These are phyloP conservation scores for Plenodomus biglobosus DNA, from an alignment of 2,329 filamentous ascomycete genomes.

Conservation along the genomic window DNA sequence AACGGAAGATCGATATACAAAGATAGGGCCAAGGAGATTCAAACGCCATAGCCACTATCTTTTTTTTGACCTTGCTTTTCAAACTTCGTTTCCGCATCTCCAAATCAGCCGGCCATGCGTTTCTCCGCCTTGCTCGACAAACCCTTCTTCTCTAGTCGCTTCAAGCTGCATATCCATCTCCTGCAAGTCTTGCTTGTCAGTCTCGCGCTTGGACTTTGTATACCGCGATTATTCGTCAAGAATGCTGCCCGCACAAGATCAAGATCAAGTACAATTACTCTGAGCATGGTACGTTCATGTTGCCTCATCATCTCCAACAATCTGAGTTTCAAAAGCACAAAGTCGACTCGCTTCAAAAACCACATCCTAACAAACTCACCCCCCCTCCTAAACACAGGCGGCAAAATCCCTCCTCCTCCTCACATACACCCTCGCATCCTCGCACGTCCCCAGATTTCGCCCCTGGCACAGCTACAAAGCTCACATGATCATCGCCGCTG, in stretches of 20 bases:
- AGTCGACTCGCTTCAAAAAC: too few species aligned
- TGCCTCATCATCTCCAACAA: too few species aligned
- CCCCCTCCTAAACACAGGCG: too few species aligned
- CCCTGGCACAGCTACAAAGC: slow-evolving; percentile 48
- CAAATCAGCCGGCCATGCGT: slow-evolving; percentile 7
- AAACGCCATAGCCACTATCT: too few species aligned
- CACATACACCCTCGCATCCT: slow-evolving; percentile 46
- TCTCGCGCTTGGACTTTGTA: slow-evolving; percentile 15
- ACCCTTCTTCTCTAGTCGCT: slow-evolving; percentile 30
- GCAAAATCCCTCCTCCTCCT: slow-evolving; percentile 48
- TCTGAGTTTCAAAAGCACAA: too few species aligned
- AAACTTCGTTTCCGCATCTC: too few species aligned
- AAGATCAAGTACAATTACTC: slow-evolving; percentile 20
- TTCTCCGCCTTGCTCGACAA: slow-evolving; percentile 15
- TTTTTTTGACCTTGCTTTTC: too few species aligned
- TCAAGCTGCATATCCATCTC: slow-evolving; percentile 18
- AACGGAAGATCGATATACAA: too few species aligned
- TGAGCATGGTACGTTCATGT: slow-evolving; percentile 21
- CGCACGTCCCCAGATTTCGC: slow-evolving; percentile 36
- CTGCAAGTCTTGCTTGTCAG: slow-evolving; percentile 14
- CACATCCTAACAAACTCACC: too few species aligned
- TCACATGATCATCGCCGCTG: slow-evolving; percentile 45
- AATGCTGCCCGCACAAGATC: slow-evolving; percentile 16
- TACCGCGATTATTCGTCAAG: slow-evolving; percentile 23
- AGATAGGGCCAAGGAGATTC: too few species aligned